phyloP scores from a whole-genome alignment of 768 basidiomycete species.

The Auricularia sp. region DNA sequence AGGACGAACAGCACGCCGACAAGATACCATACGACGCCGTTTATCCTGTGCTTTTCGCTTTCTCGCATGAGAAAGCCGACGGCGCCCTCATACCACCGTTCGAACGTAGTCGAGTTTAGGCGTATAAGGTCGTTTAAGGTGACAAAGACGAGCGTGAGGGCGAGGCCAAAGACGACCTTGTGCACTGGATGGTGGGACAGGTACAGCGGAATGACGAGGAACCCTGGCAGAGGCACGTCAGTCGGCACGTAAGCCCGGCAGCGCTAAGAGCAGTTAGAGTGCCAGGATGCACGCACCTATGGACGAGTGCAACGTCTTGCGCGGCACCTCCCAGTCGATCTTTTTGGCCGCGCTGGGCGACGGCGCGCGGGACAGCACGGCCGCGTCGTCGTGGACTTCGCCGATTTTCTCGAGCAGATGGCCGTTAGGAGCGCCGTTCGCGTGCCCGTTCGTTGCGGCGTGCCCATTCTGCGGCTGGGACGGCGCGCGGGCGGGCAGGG shows the following conservation, averaged over 20 bases:
- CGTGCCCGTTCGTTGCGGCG: slow-evolving; percentile 13
- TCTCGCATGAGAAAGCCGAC: slow-evolving; percentile 87
- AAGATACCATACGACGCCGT: slow-evolving; percentile 90
- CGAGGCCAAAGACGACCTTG: slow-evolving; percentile 51
- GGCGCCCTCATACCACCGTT: slow-evolving; percentile 54
- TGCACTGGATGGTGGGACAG: slow-evolving; percentile 35
- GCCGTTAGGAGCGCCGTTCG: slow-evolving; percentile 6
- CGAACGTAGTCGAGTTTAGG: slow-evolving; percentile 55
- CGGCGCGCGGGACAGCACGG: background rate
- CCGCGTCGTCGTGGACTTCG: slow-evolving; percentile 7
- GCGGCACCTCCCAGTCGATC: slow-evolving; percentile 83
- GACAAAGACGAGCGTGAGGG: slow-evolving; percentile 56
- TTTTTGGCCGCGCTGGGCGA: slow-evolving; percentile 6
- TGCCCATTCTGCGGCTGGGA: slow-evolving; percentile 15
- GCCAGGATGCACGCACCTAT: slow-evolving; percentile 51
- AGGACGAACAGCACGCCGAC: slow-evolving; percentile 75
- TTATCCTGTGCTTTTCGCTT: slow-evolving; percentile 67
- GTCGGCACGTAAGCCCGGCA: background rate
- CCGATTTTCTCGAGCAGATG: slow-evolving; percentile 4
- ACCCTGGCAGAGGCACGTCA: slow-evolving; percentile 30
- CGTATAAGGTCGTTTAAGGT: slow-evolving; percentile 69
- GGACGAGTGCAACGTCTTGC: slow-evolving; percentile 79
- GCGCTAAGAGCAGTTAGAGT: background rate
- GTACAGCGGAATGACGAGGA: slow-evolving; percentile 55
- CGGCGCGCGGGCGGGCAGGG: slow-evolving; percentile 15